These are phyloP conservation scores for Prorocentrum cordatum DNA, from an alignment of 169 alveolate genomes.

Conservation along the genomic window DNA sequence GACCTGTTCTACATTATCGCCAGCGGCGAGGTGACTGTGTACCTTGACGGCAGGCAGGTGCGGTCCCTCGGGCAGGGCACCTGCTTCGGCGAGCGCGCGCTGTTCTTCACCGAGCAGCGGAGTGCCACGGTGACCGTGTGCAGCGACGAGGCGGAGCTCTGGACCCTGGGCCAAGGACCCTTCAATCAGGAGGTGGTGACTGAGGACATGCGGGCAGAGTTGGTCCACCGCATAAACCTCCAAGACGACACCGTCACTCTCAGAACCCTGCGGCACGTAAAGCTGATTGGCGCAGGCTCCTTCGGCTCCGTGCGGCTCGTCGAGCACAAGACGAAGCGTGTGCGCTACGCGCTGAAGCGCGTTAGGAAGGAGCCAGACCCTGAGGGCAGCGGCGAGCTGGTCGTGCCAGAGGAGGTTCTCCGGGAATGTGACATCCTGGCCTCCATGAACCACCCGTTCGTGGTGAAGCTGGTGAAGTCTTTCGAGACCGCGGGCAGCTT, in stretches of 20 bases:
- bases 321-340: constrained; percentile 37
- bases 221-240: no score
- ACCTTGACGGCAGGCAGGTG: no score
- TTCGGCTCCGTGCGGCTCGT: constrained; percentile 44
- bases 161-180: no score
- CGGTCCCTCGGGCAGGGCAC: no score
- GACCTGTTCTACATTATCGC: no score
- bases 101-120: constrained; percentile 14
- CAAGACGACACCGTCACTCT: no score
- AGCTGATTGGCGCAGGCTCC: constrained; percentile 27
- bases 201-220: no score
- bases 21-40: no score
- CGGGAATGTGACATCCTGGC: constrained; percentile 22
- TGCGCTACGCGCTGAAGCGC: constrained; percentile 34
- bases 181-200: no score
- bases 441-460: constrained; percentile 23
- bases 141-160: background rate
- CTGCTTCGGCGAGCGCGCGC: constrained; percentile 30
- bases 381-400: no score
- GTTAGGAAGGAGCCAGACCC: constrained; percentile 15
- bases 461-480: constrained; percentile 41
- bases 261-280: no score
- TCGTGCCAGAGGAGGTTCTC: constrained; percentile 30
- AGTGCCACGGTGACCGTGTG: background rate
- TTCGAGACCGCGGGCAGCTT: background rate